A percentile compares a stretch with the other conserved stretches of the same genome.
Conservation (phyloP, 2,329 filamentous ascomycete species). For the Sporothrix mexicana region DNA sequence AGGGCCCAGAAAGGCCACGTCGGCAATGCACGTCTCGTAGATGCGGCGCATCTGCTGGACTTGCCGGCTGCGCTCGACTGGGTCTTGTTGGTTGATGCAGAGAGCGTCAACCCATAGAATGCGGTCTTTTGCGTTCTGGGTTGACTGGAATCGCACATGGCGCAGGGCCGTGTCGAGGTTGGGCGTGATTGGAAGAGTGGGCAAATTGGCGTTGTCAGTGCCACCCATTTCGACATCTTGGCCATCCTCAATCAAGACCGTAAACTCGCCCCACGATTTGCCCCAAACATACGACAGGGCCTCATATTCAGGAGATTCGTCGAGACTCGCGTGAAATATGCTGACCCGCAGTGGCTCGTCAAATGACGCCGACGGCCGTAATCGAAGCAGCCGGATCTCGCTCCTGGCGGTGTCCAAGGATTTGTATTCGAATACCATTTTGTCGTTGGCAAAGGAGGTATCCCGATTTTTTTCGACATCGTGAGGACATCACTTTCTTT, state of each 20-base stretch:
- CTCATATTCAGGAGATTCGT: slow-evolving; percentile 32
- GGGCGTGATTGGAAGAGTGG: slow-evolving; percentile 26
- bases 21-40: slow-evolving; percentile 31
- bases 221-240: not conserved
- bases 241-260: slow-evolving; percentile 29
- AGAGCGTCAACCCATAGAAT: slow-evolving; percentile 38
- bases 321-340: slow-evolving; percentile 28
- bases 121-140: not conserved
- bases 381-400: slow-evolving; percentile 35
- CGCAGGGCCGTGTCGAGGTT: slow-evolving; percentile 35
- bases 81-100: slow-evolving; percentile 38
- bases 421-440: slow-evolving; percentile 12
- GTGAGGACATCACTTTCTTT: not conserved
- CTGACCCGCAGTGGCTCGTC: slow-evolving; percentile 22
- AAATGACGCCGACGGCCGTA: slow-evolving; percentile 29
- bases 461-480: not conserved
- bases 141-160: slow-evolving; percentile 27
- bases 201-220: not conserved
- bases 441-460: not conserved
- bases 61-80: slow-evolving; percentile 33
- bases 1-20: slow-evolving; percentile 33
- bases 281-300: slow-evolving; percentile 38
- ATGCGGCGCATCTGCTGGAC: slow-evolving; percentile 35
- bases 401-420: slow-evolving; percentile 19
- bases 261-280: not conserved